phyloP scores from a whole-genome alignment of 345 rosid species.

The Acer yangbiense region DNA sequence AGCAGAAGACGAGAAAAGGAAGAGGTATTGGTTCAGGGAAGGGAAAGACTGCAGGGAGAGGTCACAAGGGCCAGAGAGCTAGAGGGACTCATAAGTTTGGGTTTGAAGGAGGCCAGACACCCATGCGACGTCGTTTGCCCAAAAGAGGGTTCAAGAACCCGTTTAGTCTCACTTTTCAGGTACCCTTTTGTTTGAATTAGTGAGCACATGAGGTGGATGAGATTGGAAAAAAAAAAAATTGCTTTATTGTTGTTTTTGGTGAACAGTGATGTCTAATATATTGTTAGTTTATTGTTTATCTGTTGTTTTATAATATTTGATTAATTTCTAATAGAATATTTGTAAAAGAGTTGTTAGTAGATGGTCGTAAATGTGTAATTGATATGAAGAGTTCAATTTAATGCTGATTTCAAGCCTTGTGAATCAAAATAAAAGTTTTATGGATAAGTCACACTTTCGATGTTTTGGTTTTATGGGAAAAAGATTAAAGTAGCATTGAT shows the following conservation, averaged over 20 bases:
- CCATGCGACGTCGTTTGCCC: constrained; percentile 84
- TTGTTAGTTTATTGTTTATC: not conserved
- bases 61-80: constrained; percentile 96
- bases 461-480: no score
- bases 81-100: constrained; percentile 86
- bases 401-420: no score
- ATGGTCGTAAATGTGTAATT: no score
- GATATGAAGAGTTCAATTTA: no score
- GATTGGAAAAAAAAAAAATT: not conserved
- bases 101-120: constrained; percentile 98
- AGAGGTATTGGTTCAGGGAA: constrained; percentile 98
- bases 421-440: no score
- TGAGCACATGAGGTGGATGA: not conserved
- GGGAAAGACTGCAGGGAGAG: constrained; percentile 96
- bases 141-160: constrained; percentile 94
- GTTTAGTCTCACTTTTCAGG: constrained; percentile 91
- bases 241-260: not conserved
- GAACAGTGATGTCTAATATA: not conserved
- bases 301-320: not conserved
- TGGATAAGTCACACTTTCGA: no score
- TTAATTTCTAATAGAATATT: no score
- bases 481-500: no score
- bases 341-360: no score
- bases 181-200: constrained; percentile 10
- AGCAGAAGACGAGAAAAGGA: constrained; percentile 92